Percentiles rank a stretch among this genome's conserved stretches.
These are phyloP conservation scores for Sarocladiaceae sp. DNA, from an alignment of 2,329 filamentous ascomycete genomes.

Conservation along the genomic window DNA sequence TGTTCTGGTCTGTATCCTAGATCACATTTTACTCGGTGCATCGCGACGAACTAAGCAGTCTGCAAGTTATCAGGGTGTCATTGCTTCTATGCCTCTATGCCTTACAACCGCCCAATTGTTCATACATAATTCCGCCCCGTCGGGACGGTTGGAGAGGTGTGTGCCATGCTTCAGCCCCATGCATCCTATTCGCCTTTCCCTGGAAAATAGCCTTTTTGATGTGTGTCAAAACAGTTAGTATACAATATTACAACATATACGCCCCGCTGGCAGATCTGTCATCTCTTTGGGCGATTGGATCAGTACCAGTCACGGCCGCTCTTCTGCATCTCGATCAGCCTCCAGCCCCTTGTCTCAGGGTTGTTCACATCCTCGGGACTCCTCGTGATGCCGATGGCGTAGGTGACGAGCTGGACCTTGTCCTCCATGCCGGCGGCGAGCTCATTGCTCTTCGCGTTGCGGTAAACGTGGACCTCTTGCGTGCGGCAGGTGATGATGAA, in stretches of 20 bases:
- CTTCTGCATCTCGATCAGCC: slow-evolving; percentile 98
- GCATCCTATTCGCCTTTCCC: slow-evolving; percentile 3
- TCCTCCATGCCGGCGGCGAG: slow-evolving; percentile 97
- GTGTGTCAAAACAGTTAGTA: slow-evolving; percentile 2
- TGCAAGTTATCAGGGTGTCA: neutral
- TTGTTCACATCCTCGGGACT: slow-evolving; percentile 95
- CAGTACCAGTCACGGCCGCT: slow-evolving; percentile 80
- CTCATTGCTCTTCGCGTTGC: slow-evolving; percentile 81
- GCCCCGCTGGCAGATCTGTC: neutral
- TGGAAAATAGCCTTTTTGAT: slow-evolving; percentile 7
- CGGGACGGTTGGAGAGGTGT: slow-evolving; percentile 7
- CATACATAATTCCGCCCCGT: slow-evolving; percentile 1
- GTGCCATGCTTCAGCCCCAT: slow-evolving; percentile 1
- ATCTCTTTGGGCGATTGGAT: slow-evolving; percentile 12
- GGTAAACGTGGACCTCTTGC: slow-evolving; percentile 96
- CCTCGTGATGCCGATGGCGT: slow-evolving; percentile 92
- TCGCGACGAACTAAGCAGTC: neutral
- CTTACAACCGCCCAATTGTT: neutral
- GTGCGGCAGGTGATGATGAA: slow-evolving; percentile 96
- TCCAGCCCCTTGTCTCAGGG: slow-evolving; percentile 93
- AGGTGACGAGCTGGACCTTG: slow-evolving; percentile 95
- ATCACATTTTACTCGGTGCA: too few relatives aligned
- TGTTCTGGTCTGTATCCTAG: too few relatives aligned
- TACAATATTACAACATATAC: slow-evolving; percentile 7
- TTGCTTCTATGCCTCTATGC: slow-evolving; percentile 9